Percentiles rank a stretch among this genome's conserved stretches.
Evolutionary conservation across 2,329 filamentous ascomycete species (phyloP).

Genomic region (Xylaria sp.): DNA sequence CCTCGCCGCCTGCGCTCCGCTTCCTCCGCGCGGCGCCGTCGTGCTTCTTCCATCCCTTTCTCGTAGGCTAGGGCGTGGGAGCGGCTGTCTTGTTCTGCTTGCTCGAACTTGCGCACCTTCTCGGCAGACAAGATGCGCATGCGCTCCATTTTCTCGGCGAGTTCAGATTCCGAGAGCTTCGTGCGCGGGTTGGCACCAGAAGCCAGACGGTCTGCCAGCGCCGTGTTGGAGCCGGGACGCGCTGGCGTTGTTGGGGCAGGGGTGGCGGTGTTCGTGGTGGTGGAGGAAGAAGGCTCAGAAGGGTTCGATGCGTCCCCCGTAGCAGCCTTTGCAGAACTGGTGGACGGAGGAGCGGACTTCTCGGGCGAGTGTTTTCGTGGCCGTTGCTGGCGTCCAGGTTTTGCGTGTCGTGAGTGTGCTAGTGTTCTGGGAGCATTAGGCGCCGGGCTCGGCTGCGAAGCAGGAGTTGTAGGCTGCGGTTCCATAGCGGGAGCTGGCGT

Average conservation of each 20-base stretch:
- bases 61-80: conserved; percentile 66
- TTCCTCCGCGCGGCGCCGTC: conserved; percentile 62
- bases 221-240: conserved; percentile 50
- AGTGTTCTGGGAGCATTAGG: conserved; percentile 44
- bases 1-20: conserved; percentile 62
- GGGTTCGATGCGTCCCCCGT: conserved; percentile 11
- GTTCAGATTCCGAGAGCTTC: conserved; percentile 69
- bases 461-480: conserved; percentile 28
- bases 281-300: conserved; percentile 34
- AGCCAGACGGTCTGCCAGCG: conserved; percentile 56
- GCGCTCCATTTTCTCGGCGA: conserved; percentile 69
- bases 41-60: conserved; percentile 66
- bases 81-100: conserved; percentile 66
- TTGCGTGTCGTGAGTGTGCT: conserved; percentile 51
- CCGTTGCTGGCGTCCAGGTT: conserved; percentile 41
- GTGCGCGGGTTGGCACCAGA: conserved; percentile 69
- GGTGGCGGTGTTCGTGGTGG: conserved; percentile 17
- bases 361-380: conserved; percentile 43
- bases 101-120: conserved; percentile 68
- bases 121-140: conserved; percentile 69
- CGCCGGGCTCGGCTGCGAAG: conserved; percentile 31
- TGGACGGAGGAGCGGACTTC: conserved; percentile 25
- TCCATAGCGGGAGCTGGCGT: conserved; percentile 30
- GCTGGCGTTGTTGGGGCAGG: conserved; percentile 37
- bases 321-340: conserved; percentile 21